Conservation (phyloP, 257 asterid genomes). For the Solanum peruvianum region DNA sequence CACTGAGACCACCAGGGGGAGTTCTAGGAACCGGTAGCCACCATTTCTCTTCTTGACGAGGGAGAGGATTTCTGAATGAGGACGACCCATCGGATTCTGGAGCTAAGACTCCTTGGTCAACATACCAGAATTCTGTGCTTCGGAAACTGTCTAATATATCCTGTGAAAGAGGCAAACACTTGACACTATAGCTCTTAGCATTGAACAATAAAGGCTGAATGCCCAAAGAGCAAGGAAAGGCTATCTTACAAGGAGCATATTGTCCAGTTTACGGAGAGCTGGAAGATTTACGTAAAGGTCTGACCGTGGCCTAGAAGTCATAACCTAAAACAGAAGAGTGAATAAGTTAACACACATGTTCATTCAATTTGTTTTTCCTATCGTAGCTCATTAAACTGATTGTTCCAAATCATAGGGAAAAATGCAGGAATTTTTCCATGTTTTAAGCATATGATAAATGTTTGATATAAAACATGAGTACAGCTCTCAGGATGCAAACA, state of each 20-base stretch:
- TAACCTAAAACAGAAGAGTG: conserved; percentile 32
- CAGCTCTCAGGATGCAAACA: not conserved
- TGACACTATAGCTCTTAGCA: not conserved
- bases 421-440: not conserved
- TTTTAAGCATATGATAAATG: not conserved
- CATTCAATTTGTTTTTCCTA: not conserved
- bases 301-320: conserved; percentile 63
- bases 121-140: conserved; percentile 68
- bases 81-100: conserved; percentile 43
- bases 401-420: not conserved
- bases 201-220: not conserved
- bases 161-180: conserved; percentile 12
- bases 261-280: conserved; percentile 72
- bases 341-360: not conserved
- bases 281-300: conserved; percentile 73
- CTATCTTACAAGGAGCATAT: conserved; percentile 66
- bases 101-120: conserved; percentile 52
- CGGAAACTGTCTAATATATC: conserved; percentile 59
- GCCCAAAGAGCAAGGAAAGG: not conserved
- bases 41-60: conserved; percentile 72
- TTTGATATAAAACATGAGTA: not conserved
- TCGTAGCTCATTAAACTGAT: not conserved
- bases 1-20: conserved; percentile 55
- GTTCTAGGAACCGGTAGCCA: conserved; percentile 88
- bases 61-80: conserved; percentile 38